phyloP scores from a whole-genome alignment of 805 yeast species.

The Yarrowia deformans region DNA sequence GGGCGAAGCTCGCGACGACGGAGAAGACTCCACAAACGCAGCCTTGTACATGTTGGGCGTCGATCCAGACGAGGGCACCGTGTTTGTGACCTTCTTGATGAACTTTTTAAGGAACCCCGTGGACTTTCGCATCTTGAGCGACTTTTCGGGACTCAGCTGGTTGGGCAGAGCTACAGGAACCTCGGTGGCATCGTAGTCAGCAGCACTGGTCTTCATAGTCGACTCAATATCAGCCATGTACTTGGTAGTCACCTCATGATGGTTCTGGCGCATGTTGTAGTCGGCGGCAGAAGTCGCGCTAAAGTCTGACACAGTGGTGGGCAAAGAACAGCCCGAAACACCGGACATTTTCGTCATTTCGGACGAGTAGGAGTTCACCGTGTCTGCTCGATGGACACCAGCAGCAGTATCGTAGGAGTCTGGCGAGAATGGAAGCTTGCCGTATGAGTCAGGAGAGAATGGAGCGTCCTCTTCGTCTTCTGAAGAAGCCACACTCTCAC shows the following conservation, averaged over 20 bases:
- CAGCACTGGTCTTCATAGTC: neutral
- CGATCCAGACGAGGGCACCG: neutral
- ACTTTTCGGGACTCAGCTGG: conserved; percentile 38
- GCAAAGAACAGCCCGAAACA: conserved; percentile 28
- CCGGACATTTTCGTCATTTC: conserved; percentile 31
- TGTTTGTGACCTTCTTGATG: conserved; percentile 41
- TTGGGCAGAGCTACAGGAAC: conserved; percentile 44
- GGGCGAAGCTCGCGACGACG: neutral
- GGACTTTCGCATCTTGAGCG: conserved; percentile 47
- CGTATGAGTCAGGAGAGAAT: conserved; percentile 20
- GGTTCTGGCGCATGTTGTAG: conserved; percentile 26
- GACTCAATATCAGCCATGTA: conserved; percentile 26
- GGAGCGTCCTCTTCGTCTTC: conserved; percentile 28
- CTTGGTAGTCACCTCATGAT: conserved; percentile 23
- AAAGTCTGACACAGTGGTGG: conserved; percentile 22
- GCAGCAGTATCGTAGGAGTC: conserved; percentile 6
- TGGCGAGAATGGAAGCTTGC: conserved; percentile 12
- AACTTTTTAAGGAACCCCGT: conserved; percentile 47
- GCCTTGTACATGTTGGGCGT: conserved; percentile 26
- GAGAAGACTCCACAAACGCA: conserved; percentile 16
- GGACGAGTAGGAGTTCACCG: conserved; percentile 18
- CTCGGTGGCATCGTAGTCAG: conserved; percentile 26
- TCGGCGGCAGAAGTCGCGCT: conserved; percentile 26
- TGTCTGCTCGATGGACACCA: conserved; percentile 27
- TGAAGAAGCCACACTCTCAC: conserved; percentile 1